Conservation (phyloP, 2,329 filamentous ascomycete genomes). For the Colletotrichum sp. region DNA sequence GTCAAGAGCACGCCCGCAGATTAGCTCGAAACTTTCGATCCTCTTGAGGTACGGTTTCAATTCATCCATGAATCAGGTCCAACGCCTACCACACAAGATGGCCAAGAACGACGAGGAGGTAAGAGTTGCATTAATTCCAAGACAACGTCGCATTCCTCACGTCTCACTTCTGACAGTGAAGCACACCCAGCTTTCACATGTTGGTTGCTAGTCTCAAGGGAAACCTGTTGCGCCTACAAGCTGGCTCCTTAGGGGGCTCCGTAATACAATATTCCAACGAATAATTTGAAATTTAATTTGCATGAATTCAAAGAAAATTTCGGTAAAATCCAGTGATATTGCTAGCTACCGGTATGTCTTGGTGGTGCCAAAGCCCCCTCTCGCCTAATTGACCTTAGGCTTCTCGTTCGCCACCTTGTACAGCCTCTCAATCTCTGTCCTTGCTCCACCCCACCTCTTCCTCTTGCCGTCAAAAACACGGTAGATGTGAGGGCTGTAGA, state of each 20-base stretch:
- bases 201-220: neutral
- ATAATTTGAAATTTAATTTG: neutral
- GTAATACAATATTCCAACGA: neutral
- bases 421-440: neutral
- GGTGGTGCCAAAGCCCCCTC: neutral
- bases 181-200: neutral
- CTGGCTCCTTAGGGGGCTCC: neutral
- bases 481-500: slow-evolving; percentile 31
- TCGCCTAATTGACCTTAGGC: neutral
- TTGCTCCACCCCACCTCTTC: slow-evolving; percentile 40
- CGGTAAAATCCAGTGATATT: neutral
- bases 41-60: neutral
- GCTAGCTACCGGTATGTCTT: neutral
- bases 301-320: neutral
- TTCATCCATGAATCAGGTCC: neutral
- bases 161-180: neutral
- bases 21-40: neutral
- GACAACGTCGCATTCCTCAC: neutral
- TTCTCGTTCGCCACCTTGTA: neutral
- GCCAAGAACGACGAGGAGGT: neutral
- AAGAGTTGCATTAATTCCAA: neutral
- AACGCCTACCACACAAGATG: neutral
- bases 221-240: neutral
- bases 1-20: neutral
- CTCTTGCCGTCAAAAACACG: slow-evolving; percentile 41